Evolutionary conservation across 495 filamentous ascomycete species (phyloP), one percentile per base, ranked within the genome.

Genomic region (Penicillium canariense): DNA sequence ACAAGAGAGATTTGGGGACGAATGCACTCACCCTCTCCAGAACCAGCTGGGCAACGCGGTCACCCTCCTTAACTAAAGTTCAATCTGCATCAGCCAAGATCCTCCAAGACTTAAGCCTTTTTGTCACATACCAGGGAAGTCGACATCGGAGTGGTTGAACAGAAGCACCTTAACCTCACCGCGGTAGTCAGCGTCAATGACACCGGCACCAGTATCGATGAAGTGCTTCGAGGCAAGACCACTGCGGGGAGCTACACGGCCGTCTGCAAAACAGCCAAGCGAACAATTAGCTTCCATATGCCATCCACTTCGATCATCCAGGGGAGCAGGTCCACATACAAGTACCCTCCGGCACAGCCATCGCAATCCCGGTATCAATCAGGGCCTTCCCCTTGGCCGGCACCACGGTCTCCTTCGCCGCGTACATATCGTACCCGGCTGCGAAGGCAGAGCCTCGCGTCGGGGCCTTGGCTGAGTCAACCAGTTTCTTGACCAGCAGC

Each of bases 141-240:
- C 92, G 17, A 72, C 76, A 12, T 94, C 91, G 12, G 78, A 78
- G 72, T 95, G 87, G 77, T 98, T 98, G 67, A 97, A 96, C 34
- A 98, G 80, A 61, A 98, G 77, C 18, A 98, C 87, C 78, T 91
- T 96, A 57, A 98, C 87, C 55, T 87, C 88, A 15, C 94, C 94
- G 22, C 94, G 83, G 77, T 98, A 98, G 69, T 98, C 94, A 7
- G 92, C 90, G 75, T 98, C 94, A 66, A 98, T 96, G 48, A 98
- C 94, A 28, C 94, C 94, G 2, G 94, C 94, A 51, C 93, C 90
- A 1, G 87, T 89, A 69, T 96, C 90, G 68, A 98, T 97, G 76
- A 89, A 90, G 75, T 96, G 84, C 74, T 97, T 97, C 38, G 86
- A 79, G 4, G 93, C 93, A 51, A 98, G 86, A 32, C 94, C 94